These are phyloP conservation scores for Trametes pubescens DNA, from an alignment of 1,284 basidiomycete species.

Conservation along the genomic window DNA sequence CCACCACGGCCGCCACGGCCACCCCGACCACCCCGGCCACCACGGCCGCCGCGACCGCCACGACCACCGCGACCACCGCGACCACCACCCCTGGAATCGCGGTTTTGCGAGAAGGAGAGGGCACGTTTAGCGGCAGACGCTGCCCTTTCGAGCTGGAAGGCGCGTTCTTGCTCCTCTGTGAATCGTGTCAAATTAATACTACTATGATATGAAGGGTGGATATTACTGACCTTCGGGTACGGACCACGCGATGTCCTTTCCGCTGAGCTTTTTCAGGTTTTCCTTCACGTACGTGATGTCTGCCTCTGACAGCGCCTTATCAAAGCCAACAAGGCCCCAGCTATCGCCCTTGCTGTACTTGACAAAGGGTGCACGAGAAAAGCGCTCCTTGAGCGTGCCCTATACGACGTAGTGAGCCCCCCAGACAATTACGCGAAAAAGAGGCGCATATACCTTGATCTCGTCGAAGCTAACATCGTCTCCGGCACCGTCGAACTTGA, in stretches of 20 bases:
- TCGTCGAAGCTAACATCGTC: constrained; percentile 73
- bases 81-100: constrained; percentile 44
- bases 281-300: constrained; percentile 71
- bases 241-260: constrained; percentile 67
- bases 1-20: constrained; percentile 51
- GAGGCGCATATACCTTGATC: constrained; percentile 62
- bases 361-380: constrained; percentile 78
- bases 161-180: constrained; percentile 68
- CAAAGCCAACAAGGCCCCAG: constrained; percentile 54
- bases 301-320: constrained; percentile 70
- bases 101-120: constrained; percentile 40
- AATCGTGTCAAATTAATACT: constrained; percentile 15
- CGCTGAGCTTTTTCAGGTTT: constrained; percentile 66
- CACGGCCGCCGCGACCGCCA: constrained; percentile 47
- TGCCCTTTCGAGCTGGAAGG: constrained; percentile 76
- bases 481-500: constrained; percentile 78
- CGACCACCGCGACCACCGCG: constrained; percentile 24
- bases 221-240: constrained; percentile 60
- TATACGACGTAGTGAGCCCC: constrained; percentile 41
- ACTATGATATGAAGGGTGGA: constrained; percentile 7
- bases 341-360: constrained; percentile 69
- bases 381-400: constrained; percentile 82
- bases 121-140: constrained; percentile 65
- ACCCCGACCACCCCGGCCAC: constrained; percentile 55
- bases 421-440: constrained; percentile 27